Percentiles rank a stretch among this genome's conserved stretches.
phyloP scores from a whole-genome alignment of 1,284 basidiomycete species.

The Singerocomus inundabilis region DNA sequence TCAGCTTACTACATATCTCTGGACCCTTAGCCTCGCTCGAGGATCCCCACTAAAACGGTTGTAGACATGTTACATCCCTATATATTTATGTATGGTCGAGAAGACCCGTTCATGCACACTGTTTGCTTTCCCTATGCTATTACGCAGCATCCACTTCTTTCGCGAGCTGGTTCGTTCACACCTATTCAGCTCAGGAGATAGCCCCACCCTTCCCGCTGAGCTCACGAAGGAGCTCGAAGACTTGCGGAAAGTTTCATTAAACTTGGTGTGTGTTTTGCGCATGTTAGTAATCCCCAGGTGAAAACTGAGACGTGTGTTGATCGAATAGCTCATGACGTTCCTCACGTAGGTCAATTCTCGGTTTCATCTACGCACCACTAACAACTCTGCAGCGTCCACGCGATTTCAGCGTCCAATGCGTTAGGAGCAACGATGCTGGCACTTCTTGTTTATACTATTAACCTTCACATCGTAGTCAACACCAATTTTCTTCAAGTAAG shows the following conservation, averaged over 20 bases:
- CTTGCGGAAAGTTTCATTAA: slow-evolving; percentile 23
- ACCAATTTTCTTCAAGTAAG: slow-evolving; percentile 22
- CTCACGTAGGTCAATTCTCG: slow-evolving; percentile 24
- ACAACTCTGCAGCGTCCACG: slow-evolving; percentile 20
- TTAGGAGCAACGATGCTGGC: slow-evolving; percentile 25
- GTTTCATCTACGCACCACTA: not conserved
- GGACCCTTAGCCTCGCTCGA: not conserved
- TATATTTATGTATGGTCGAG: slow-evolving; percentile 9
- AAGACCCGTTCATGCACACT: not conserved
- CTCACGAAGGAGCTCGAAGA: slow-evolving; percentile 25
- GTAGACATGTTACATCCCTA: not conserved
- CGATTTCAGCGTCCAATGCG: slow-evolving; percentile 19
- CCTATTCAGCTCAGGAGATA: not conserved
- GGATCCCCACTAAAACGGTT: not conserved
- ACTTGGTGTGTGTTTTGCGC: slow-evolving; percentile 15
- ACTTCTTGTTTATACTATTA: slow-evolving; percentile 34
- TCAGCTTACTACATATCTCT: not conserved
- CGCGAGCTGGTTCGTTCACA: slow-evolving; percentile 1
- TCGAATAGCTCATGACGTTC: slow-evolving; percentile 26
- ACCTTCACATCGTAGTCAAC: slow-evolving; percentile 23
- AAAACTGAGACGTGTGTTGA: slow-evolving; percentile 1
- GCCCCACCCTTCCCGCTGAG: slow-evolving; percentile 11
- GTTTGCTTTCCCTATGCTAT: slow-evolving; percentile 14
- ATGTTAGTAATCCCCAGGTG: not conserved
- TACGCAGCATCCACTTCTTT: not conserved